Evolutionary conservation across 2,329 filamentous ascomycete genomes (phyloP).

Genomic region (Fusarium sp.): DNA sequence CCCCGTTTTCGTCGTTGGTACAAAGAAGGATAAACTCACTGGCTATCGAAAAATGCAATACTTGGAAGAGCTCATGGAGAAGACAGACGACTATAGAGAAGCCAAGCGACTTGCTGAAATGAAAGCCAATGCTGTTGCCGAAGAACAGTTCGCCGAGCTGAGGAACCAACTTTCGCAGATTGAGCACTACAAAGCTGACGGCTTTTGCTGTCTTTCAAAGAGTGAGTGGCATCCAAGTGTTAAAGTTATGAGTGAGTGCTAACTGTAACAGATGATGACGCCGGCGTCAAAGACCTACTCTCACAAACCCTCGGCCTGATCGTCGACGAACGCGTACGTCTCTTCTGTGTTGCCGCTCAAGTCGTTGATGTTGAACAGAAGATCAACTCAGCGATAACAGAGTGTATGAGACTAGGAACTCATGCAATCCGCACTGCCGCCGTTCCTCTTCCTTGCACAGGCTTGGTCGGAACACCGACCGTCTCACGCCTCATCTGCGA

Average conservation of each 20-base stretch:
- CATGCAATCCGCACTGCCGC: conserved; percentile 41
- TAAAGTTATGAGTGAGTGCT: rapidly evolving
- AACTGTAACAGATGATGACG: conserved; percentile 28
- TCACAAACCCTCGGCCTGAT: conserved; percentile 41
- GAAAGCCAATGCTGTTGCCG: conserved; percentile 33
- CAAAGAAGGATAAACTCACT: conserved; percentile 41
- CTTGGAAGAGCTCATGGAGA: conserved; percentile 40
- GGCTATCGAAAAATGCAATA: conserved; percentile 31
- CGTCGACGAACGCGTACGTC: conserved; percentile 44
- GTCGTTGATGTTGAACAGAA: conserved; percentile 45
- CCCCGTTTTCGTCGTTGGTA: conserved; percentile 39
- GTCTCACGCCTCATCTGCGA: conserved; percentile 43
- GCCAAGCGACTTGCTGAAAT: conserved; percentile 35
- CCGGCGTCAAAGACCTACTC: conserved; percentile 37
- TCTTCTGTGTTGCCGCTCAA: conserved; percentile 43
- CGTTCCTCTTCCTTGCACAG: conserved; percentile 35
- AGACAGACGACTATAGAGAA: conserved; percentile 37
- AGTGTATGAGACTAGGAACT: conserved; percentile 42
- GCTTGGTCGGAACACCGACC: conserved; percentile 39
- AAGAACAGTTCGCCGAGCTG: conserved; percentile 35
- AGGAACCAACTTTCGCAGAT: conserved; percentile 38
- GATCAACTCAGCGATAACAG: conserved; percentile 44
- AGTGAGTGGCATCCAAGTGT: rapidly evolving
- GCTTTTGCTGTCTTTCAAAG: conserved; percentile 40
- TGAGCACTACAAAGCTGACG: conserved; percentile 41